A percentile compares a stretch with the other conserved stretches of the same genome.
Conservation (phyloP, 2,329 filamentous ascomycete species). For the Cyphellophora europaea region DNA sequence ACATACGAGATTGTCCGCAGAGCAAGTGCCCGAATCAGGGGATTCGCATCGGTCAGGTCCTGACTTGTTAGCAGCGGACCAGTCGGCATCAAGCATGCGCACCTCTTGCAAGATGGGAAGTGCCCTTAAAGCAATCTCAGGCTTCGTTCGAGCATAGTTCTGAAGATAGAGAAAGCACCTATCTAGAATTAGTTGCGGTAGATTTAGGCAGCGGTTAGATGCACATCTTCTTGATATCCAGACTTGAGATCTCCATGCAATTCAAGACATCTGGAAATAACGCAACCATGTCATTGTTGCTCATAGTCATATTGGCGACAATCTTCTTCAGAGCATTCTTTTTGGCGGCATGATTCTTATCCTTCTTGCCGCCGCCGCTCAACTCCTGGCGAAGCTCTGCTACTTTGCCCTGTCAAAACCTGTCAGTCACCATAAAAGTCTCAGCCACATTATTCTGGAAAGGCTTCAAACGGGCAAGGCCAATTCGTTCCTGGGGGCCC, state of each 20-base stretch:
- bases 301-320: conserved; percentile 99
- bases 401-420: conserved; percentile 81
- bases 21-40: conserved; percentile 82
- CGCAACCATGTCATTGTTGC: conserved; percentile 99
- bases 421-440: no score
- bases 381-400: conserved; percentile 92
- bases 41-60: conserved; percentile 92
- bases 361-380: conserved; percentile 89
- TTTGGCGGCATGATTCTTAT: conserved; percentile 90
- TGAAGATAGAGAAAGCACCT: conserved; percentile 98
- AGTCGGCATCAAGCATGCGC: conserved; percentile 21
- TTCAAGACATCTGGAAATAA: conserved; percentile 90
- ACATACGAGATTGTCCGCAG: conserved; percentile 95
- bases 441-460: no score
- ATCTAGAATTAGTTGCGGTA: background rate
- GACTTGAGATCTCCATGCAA: conserved; percentile 87
- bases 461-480: no score
- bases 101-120: conserved; percentile 78
- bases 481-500: no score
- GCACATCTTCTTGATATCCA: conserved; percentile 99
- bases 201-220: conserved; percentile 9
- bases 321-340: conserved; percentile 99
- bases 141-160: conserved; percentile 91
- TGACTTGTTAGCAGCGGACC: conserved; percentile 26
- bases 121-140: conserved; percentile 87